Conservation (phyloP, 108 stramenopile species). For the Skeletonema marinoi region DNA sequence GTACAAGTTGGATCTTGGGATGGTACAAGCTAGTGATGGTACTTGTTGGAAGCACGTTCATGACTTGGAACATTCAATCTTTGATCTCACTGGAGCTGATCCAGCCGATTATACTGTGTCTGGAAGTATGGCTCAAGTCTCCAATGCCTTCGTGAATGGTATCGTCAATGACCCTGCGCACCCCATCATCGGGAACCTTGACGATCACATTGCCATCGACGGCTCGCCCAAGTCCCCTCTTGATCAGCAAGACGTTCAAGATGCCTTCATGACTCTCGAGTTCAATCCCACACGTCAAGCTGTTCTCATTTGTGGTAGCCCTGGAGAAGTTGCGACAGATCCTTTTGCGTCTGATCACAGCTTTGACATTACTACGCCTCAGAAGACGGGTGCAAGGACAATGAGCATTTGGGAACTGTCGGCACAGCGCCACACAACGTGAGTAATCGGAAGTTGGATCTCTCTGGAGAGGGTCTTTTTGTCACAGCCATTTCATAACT, state of each 20-base stretch:
- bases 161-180: background rate
- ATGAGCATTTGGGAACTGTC: conserved; percentile 1
- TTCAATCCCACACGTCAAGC: background rate
- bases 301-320: conserved; percentile 52
- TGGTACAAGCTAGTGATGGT: conserved; percentile 15
- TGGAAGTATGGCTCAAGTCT: conserved; percentile 1
- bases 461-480: background rate
- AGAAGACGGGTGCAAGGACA: background rate
- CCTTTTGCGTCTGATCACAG: conserved; percentile 1
- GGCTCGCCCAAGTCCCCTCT: background rate
- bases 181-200: background rate
- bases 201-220: conserved; percentile 6
- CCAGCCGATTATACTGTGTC: conserved; percentile 13
- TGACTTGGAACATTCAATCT: conserved; percentile 24
- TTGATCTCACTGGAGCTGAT: conserved; percentile 29
- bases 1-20: conserved; percentile 17
- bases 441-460: background rate
- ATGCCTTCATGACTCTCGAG: conserved; percentile 12
- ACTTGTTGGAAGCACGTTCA: conserved; percentile 43
- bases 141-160: background rate
- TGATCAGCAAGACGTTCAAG: conserved; percentile 6
- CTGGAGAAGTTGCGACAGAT: conserved; percentile 45
- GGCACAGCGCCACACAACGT: background rate
- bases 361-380: conserved; percentile 1
- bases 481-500: background rate